Conservation (phyloP, 2,329 filamentous ascomycete genomes). For the Fusarium mangiferae region DNA sequence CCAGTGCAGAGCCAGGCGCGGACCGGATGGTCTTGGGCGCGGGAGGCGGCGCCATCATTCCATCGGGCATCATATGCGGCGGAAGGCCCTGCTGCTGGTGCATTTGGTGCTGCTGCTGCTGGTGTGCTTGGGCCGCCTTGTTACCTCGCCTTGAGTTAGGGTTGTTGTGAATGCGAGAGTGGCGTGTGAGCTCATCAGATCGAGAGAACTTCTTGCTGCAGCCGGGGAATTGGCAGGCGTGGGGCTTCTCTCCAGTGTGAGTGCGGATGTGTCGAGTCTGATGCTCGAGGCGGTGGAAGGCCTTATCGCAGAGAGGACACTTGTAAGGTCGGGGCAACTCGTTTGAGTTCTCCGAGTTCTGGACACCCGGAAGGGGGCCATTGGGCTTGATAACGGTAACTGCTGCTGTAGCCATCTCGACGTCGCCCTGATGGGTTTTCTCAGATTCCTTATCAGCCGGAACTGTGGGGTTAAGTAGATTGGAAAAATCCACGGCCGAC, state of each 20-base stretch:
- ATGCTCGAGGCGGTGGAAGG: constrained; percentile 97
- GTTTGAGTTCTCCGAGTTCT: constrained; percentile 63
- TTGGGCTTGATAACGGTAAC: constrained; percentile 70
- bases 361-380: constrained; percentile 69
- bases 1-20: constrained; percentile 85
- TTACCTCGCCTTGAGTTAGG: constrained; percentile 95
- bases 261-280: constrained; percentile 92
- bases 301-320: constrained; percentile 97
- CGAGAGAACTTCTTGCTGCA: constrained; percentile 98
- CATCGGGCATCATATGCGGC: constrained; percentile 62
- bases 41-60: constrained; percentile 81
- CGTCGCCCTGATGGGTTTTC: constrained; percentile 47
- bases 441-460: constrained; percentile 40
- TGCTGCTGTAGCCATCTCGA: constrained; percentile 62
- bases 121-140: constrained; percentile 69
- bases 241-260: constrained; percentile 97
- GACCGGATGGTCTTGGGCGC: constrained; percentile 85
- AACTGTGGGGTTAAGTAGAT: constrained; percentile 72
- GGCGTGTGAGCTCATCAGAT: constrained; percentile 94
- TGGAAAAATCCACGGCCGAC: constrained; percentile 79
- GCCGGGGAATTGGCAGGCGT: constrained; percentile 93
- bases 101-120: constrained; percentile 50
- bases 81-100: constrained; percentile 52
- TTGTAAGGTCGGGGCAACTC: constrained; percentile 98
- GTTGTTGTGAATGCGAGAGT: constrained; percentile 99